Evolutionary conservation across 805 yeast genomes (phyloP).

Genomic region (Cyberlindnera sargentensis): DNA sequence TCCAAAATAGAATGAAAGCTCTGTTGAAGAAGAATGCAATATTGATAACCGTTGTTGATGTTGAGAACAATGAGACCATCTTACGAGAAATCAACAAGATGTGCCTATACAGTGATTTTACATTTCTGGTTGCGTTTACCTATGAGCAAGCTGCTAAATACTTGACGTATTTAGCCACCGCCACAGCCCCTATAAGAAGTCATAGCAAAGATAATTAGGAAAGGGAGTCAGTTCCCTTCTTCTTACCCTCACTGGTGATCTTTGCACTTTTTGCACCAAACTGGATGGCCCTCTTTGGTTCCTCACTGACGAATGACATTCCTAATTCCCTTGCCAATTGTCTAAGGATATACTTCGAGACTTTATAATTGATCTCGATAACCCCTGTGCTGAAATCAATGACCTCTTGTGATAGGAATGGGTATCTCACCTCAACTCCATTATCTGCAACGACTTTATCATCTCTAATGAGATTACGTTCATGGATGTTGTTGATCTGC

Average conservation of each 20-base stretch:
- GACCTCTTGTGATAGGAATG: conserved; percentile 64
- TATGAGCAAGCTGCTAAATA: conserved; percentile 49
- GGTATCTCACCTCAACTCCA: conserved; percentile 89
- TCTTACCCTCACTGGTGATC: conserved; percentile 70
- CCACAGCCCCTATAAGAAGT: conserved; percentile 7
- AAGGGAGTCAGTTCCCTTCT: conserved; percentile 64
- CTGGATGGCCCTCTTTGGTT: conserved; percentile 90
- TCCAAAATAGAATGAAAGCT: conserved; percentile 47
- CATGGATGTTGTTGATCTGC: conserved; percentile 71
- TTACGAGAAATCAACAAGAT: conserved; percentile 32
- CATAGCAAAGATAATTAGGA: background rate
- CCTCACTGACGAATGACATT: conserved; percentile 52
- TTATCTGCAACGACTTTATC: conserved; percentile 80
- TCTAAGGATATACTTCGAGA: conserved; percentile 54
- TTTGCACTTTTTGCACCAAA: conserved; percentile 96
- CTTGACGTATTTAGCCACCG: conserved; percentile 25
- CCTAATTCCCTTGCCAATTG: conserved; percentile 47
- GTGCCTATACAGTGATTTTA: conserved; percentile 35
- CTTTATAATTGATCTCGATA: conserved; percentile 43
- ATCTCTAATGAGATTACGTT: conserved; percentile 82
- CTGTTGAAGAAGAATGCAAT: conserved; percentile 39
- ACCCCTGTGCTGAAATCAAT: conserved; percentile 39
- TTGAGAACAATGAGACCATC: conserved; percentile 45
- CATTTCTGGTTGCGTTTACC: conserved; percentile 35
- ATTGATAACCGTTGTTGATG: conserved; percentile 57